Base-by-base conservation (phyloP, 768 basidiomycete species). In the Brasilioporus rufonigricans region DNA sequence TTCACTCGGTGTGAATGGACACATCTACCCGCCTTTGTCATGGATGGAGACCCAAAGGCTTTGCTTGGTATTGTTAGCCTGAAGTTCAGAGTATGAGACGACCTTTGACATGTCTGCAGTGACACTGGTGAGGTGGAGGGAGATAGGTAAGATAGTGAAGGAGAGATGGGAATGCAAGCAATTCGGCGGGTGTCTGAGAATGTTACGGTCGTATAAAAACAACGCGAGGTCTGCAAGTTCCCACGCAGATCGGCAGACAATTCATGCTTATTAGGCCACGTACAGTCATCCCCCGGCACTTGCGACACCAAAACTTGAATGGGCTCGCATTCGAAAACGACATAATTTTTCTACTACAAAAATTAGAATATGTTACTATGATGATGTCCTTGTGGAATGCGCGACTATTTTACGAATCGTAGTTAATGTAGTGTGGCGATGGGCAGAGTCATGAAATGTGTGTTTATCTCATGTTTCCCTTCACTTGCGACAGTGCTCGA, bases 31-130 rank as follows among this genome's bases (percentile, higher is more conserved):
- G 92, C 93, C 92, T 70, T 96, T 95, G 68, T 82, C 85, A 73
- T 90, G 83, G 59, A 98, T 73, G 63, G 95, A 83, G 69, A 96
- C 72, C 74, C 85, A 96, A 63, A 97, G 76, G 60, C 74, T 83
- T 55, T 91, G 84, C 74, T 89, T 89, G 50, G 78, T 77, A 61
- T 74, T 81, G 80, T 96, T 82, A 50, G 78, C 78, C 63, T 91
- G 85, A 70, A 97, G 87, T 71, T 93, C 84, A 39, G 89, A 87
- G 70, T 78, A 72, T 60, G 85, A 83, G 68, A 91, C 64, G 52
- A 80, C 71, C 73, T 83, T 90, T 62, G 75, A 62, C 71, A 65
- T 73, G 60, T 68, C 52, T 71, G 71, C 57, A 53, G 58, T 47
- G 56, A 41, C 13, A 53, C 41, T 54, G 57, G 21, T 29, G 44